Evolutionary conservation across 2,329 filamentous ascomycete species (phyloP), one percentile per base, ranked within the genome.

Genomic region (Hymenoscyphus fraxineus): DNA sequence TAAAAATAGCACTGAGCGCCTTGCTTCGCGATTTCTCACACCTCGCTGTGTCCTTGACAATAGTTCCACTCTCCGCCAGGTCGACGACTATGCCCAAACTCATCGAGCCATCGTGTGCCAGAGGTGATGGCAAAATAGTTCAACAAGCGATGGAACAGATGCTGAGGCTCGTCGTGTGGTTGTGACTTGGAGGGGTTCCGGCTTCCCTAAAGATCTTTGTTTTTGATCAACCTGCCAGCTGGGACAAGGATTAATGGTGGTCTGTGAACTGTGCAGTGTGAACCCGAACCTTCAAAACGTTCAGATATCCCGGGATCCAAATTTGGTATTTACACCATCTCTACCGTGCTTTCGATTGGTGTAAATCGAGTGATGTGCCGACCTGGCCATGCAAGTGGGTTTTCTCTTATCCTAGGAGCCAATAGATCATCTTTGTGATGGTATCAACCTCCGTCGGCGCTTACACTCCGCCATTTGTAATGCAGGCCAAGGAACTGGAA

Each of bases 31-130:
- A 41, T 59, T 47, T 31, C 60, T 32, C 40, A 38, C 47, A 22
- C 40, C 59, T 31, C 44, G 7, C 31, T 15, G 7, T 13, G 13
- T 10, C 60, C n/a, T 38, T 22, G 10, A 16, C 32, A 55, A 39
- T n/a, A 63, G 40, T 62, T 63, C 68, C 62, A 41, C 59, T 63
- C 68, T 68, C 65, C 67, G 67, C 71, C 69, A 68, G 63, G 64
- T 67, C 67, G 68, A 68, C 68, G 70, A 65, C 61, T 57, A 27
- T 56, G 65, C 66, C 58, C 61, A 63, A 61, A 68, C 59, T 66
- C 71, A 73, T 71, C 68, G 69, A 68, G 67, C n/a, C 60, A 58
- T 62, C 54, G 35, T 58, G 16, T 66, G 44, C 58, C 64, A 58
- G 59, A 66, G 55, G 62, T 64, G 58, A 64, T 57, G 63, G 47